phyloP scores from a whole-genome alignment of 2,329 filamentous ascomycete species.

The Apiospora sp. region DNA sequence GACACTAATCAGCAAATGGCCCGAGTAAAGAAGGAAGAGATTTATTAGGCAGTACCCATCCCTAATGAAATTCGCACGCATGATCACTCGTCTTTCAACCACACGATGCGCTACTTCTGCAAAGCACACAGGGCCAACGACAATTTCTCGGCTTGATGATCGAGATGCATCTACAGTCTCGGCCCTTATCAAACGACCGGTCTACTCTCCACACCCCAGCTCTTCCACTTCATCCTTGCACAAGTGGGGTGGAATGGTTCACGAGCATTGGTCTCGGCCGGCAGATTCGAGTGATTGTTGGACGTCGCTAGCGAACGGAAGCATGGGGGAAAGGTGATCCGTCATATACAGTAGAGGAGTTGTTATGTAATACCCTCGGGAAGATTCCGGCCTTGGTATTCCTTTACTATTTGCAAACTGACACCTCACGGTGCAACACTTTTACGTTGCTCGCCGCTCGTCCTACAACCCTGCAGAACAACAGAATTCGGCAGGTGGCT shows the following conservation, averaged over 20 bases:
- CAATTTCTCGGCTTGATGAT: neutral
- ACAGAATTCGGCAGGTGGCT: neutral
- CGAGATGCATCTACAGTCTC: neutral
- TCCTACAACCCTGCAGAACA: neutral
- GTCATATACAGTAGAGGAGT: neutral
- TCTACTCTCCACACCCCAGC: neutral
- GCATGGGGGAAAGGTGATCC: neutral
- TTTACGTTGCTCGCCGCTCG: neutral
- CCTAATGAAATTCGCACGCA: neutral
- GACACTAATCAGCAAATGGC: neutral
- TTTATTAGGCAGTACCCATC: no score
- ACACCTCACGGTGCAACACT: neutral
- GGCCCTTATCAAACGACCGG: neutral
- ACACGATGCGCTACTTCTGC: neutral
- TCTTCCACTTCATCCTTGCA: neutral
- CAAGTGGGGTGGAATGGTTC: neutral
- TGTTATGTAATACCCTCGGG: neutral
- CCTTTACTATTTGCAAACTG: neutral
- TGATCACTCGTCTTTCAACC: neutral
- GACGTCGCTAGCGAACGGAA: neutral
- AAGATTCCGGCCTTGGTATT: neutral
- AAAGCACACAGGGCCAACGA: neutral
- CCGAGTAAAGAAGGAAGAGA: neutral
- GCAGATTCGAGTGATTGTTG: neutral
- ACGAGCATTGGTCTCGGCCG: neutral